phyloP scores from a whole-genome alignment of 805 yeast genomes.

The Naumovozyma dairenensis region DNA sequence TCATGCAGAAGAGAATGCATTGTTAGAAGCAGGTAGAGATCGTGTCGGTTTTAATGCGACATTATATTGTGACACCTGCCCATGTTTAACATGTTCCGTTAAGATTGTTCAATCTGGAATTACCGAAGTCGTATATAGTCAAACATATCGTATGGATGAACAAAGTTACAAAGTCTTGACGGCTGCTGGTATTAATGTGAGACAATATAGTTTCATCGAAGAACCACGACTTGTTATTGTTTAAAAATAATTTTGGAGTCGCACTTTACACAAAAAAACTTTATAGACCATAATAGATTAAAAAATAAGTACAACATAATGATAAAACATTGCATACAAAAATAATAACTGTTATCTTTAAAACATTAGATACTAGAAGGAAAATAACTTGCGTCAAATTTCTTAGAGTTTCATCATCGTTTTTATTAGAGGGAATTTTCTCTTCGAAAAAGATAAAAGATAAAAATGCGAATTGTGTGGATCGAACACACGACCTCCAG shows the following conservation, averaged over 20 bases:
- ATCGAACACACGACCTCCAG: slow-evolving; percentile 85
- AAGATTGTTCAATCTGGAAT: slow-evolving; percentile 92
- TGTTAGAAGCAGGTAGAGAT: slow-evolving; percentile 88
- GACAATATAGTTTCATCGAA: slow-evolving; percentile 40
- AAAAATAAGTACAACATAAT: too few relatives aligned
- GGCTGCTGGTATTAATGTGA: slow-evolving; percentile 61
- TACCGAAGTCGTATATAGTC: slow-evolving; percentile 84
- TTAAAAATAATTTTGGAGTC: slow-evolving; percentile 3
- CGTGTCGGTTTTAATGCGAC: slow-evolving; percentile 55
- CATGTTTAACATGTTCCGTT: slow-evolving; percentile 91
- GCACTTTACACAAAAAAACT: too few relatives aligned
- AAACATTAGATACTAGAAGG: too few relatives aligned
- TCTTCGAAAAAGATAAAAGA: slow-evolving; percentile 1
- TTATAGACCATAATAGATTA: too few relatives aligned
- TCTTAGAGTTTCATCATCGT: too few relatives aligned
- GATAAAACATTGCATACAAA: too few relatives aligned
- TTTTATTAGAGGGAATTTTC: too few relatives aligned
- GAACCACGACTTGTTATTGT: slow-evolving; percentile 22
- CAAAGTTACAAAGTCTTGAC: slow-evolving; percentile 60
- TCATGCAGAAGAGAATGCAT: slow-evolving; percentile 96
- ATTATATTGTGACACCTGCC: slow-evolving; percentile 92
- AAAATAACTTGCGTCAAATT: too few relatives aligned
- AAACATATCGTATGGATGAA: slow-evolving; percentile 84
- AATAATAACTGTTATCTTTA: too few relatives aligned
- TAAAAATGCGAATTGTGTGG: slow-evolving; percentile 56